Base-by-base conservation (phyloP, 2,329 filamentous ascomycete genomes). In the Dactylellina drechsleri region DNA sequence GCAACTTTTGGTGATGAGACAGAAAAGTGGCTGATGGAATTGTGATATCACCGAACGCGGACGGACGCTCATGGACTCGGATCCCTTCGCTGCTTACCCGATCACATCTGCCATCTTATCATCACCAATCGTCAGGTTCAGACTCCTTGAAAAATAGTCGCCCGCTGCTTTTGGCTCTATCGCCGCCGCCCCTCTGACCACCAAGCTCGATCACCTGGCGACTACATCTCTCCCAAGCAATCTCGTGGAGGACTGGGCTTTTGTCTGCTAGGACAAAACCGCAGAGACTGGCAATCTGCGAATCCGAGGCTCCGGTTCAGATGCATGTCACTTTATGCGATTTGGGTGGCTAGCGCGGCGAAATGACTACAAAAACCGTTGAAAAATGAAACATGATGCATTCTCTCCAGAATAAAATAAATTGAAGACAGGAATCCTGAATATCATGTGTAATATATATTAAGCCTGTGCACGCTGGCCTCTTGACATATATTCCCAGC, bases 301-400 rank as follows among this genome's bases (percentile, higher is more conserved):
- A 66, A 73, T 66, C 68, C 68, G 68, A 66, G 45, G 50, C 61
- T 40, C 49, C 53, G 62, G 57, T 66, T 62, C 54, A 41, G 53
- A 52, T 66, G 70, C 56, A 66, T 67, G 62, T 62, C 57, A 62
- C 31, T 47, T 73, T 56, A 16, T 66, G 70, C 62, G 56, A 62
- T 62, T 66, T 67, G 61, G 62, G 70, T 57, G 70, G 62, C 62
- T 67, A 74, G 62, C 62, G 70, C 68, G 61, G 61, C 61, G 43
- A 57, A 73, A 67, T 74, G 61, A 74, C 70, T 74, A 56, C 50
- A 57, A n/a, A 16, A 54, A 45, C 68, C 52, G 36, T 66, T 56
- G 31, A 36, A 36, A 36, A 36, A 58, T 60, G 47, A 61, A 54
- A 52, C 47, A 68, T 20, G 57, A 62, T 70, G 49, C 57, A 62